These are phyloP conservation scores for Tricholoma matsutake DNA, from an alignment of 768 basidiomycete genomes.

Conservation along the genomic window DNA sequence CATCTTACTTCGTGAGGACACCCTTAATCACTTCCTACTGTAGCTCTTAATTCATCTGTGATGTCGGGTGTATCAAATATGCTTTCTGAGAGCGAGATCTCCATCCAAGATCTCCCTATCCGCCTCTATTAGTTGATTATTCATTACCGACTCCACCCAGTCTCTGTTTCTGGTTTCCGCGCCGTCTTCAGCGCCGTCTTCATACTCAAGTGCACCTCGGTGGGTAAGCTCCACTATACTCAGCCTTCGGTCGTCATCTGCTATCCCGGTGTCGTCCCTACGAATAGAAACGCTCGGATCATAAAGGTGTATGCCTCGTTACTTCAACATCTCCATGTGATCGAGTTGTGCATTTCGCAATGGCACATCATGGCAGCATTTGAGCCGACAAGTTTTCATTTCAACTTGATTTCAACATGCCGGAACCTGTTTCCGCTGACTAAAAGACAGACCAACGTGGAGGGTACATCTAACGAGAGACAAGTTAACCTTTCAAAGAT, in stretches of 20 bases:
- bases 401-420: too few species aligned
- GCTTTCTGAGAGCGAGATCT: neutral
- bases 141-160: neutral
- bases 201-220: neutral
- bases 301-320: neutral
- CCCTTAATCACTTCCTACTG: neutral
- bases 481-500: too few species aligned
- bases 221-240: neutral
- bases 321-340: neutral
- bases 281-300: neutral
- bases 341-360: neutral
- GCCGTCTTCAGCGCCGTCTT: neutral
- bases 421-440: too few species aligned
- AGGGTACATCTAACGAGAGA: too few species aligned
- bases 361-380: too few species aligned
- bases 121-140: neutral
- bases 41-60: neutral
- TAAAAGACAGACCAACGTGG: neutral
- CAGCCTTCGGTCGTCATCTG: neutral
- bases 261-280: neutral
- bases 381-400: neutral
- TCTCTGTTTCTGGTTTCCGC: neutral
- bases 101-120: neutral
- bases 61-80: neutral
- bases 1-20: slow-evolving; percentile 1